These are phyloP conservation scores for Atkinsonella hypoxylon DNA, from an alignment of 2,329 filamentous ascomycete genomes.

Conservation along the genomic window DNA sequence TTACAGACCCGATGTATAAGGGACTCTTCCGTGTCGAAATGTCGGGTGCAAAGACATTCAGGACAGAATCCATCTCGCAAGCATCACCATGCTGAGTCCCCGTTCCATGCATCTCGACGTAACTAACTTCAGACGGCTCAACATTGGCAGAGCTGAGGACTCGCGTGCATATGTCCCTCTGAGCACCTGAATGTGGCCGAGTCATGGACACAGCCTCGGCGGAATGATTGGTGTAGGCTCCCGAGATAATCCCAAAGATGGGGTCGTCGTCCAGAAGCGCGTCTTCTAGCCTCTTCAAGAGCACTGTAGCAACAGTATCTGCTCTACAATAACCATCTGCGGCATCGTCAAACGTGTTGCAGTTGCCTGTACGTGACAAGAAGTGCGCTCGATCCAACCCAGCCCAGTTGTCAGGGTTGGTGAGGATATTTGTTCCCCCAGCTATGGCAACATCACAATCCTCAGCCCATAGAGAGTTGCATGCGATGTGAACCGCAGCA, in stretches of 20 bases:
- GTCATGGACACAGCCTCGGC: slow-evolving; percentile 74
- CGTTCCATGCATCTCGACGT: slow-evolving; percentile 86
- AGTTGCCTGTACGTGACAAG: slow-evolving; percentile 40
- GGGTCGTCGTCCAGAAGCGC: slow-evolving; percentile 65
- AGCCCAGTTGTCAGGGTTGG: slow-evolving; percentile 69
- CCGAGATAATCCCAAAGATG: slow-evolving; percentile 64
- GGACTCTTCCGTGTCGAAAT: slow-evolving; percentile 22
- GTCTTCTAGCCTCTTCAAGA: slow-evolving; percentile 70
- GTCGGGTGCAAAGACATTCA: slow-evolving; percentile 40
- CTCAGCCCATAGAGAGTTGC: slow-evolving; percentile 54
- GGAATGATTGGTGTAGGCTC: slow-evolving; percentile 68
- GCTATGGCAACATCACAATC: slow-evolving; percentile 75
- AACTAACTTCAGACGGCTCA: slow-evolving; percentile 64
- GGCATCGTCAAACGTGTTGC: slow-evolving; percentile 68
- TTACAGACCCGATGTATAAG: slow-evolving; percentile 51
- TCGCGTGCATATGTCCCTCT: slow-evolving; percentile 53
- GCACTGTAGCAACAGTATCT: slow-evolving; percentile 60
- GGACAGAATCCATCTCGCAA: slow-evolving; percentile 71
- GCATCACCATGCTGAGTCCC: slow-evolving; percentile 81
- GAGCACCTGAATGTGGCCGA: slow-evolving; percentile 65
- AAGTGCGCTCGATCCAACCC: slow-evolving; percentile 68
- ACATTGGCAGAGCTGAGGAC: slow-evolving; percentile 62
- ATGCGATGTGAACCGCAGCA: slow-evolving; percentile 57
- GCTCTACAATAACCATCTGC: slow-evolving; percentile 77
- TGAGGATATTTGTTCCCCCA: slow-evolving; percentile 65